Conservation (phyloP, 169 alveolate species). For the Babesia bovis region DNA sequence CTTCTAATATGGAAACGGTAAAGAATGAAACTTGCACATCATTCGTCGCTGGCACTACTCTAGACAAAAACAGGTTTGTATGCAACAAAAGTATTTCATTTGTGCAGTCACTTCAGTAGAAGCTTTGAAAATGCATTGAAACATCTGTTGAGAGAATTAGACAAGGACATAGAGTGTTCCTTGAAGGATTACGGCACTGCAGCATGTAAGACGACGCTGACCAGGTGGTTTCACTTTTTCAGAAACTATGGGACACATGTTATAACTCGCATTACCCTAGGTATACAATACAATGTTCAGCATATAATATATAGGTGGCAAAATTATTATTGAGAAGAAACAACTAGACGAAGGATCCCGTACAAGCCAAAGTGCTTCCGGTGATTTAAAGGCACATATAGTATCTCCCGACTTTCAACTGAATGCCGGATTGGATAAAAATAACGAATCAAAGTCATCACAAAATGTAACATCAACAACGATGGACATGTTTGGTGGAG, state of each 20-base stretch:
- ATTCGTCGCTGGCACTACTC: conserved; percentile 31
- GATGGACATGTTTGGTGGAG: conserved; percentile 23
- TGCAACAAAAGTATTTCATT: no score
- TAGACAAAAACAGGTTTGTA: conserved; percentile 2
- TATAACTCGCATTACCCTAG: conserved; percentile 38
- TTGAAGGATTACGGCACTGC: conserved; percentile 2
- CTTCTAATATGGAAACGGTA: not conserved
- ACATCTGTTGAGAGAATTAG: not conserved
- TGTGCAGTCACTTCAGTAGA: conserved; percentile 6
- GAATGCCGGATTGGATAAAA: no score
- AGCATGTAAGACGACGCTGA: not conserved
- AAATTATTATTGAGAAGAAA: not conserved
- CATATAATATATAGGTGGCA: conserved; percentile 21
- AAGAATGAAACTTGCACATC: conserved; percentile 27
- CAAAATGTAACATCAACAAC: not conserved
- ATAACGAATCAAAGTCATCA: not conserved
- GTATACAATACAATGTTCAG: not conserved
- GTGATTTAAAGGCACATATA: no score
- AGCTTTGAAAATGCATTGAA: conserved; percentile 7
- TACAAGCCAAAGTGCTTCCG: no score
- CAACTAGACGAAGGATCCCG: not conserved
- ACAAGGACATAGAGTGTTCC: not conserved
- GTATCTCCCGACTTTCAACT: no score
- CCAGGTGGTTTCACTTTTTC: conserved; percentile 23
- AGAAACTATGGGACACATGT: conserved; percentile 44